A percentile compares a stretch with the other conserved stretches of the same genome.
Evolutionary conservation across 805 yeast species (phyloP).

Genomic region (Hanseniaspora hatyaiensis): DNA sequence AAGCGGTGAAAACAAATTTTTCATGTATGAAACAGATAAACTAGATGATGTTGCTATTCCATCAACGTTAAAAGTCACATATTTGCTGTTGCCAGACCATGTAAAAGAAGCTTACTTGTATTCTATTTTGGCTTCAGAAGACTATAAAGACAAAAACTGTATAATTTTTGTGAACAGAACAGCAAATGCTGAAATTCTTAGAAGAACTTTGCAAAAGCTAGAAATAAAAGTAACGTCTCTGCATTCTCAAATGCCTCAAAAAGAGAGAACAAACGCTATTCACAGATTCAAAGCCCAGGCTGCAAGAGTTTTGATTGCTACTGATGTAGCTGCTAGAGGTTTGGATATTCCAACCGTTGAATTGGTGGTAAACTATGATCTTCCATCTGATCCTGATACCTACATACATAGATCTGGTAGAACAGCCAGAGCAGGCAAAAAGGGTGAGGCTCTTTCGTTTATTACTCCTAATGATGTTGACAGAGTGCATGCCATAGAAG

Average conservation of each 20-base stretch:
- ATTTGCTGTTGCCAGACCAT: constrained; percentile 69
- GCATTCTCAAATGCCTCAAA: constrained; percentile 90
- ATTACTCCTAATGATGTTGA: constrained; percentile 77
- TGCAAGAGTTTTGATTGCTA: constrained; percentile 82
- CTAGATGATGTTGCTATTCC: constrained; percentile 75
- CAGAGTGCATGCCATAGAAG: constrained; percentile 76
- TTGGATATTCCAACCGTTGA: constrained; percentile 89
- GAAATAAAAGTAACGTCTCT: constrained; percentile 77
- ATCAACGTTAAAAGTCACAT: constrained; percentile 49
- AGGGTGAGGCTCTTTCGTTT: constrained; percentile 71
- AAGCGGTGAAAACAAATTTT: constrained; percentile 44
- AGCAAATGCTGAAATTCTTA: constrained; percentile 72
- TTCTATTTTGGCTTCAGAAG: constrained; percentile 50
- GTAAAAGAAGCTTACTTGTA: constrained; percentile 84
- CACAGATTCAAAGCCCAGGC: constrained; percentile 92
- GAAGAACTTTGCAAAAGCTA: constrained; percentile 61
- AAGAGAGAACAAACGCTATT: constrained; percentile 78
- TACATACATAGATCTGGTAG: constrained; percentile 96
- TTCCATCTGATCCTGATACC: constrained; percentile 93
- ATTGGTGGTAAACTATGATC: constrained; percentile 78
- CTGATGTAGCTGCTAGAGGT: constrained; percentile 97
- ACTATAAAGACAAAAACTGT: constrained; percentile 53
- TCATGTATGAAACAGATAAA: constrained; percentile 62
- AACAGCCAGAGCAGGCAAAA: constrained; percentile 95
- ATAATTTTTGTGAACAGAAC: constrained; percentile 89